Conservation (phyloP, 139 green algal genomes). For the Coelastrella sp. region DNA sequence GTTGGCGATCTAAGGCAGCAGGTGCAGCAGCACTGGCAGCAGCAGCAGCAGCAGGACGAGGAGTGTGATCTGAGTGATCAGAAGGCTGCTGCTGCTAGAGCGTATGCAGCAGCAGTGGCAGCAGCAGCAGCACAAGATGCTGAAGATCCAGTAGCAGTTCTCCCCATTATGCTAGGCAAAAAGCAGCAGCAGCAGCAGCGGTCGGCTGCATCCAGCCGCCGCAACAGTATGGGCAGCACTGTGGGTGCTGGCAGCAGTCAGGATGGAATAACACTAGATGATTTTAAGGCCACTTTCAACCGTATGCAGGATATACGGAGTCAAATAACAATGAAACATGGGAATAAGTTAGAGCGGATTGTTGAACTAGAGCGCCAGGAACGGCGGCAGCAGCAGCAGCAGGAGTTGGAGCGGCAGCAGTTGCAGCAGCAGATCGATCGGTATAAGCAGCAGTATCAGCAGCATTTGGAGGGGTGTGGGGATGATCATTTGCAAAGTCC, state of each 20-base stretch:
- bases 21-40: background rate
- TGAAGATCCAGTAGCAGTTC: background rate
- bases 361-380: background rate
- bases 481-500: background rate
- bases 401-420: background rate
- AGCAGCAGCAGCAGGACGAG: conserved; percentile 17
- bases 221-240: background rate
- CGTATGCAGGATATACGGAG: background rate
- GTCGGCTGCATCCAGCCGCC: background rate
- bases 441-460: background rate
- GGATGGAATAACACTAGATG: background rate
- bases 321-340: conserved; percentile 20
- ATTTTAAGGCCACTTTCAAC: conserved; percentile 8
- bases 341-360: background rate
- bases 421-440: conserved; percentile 10
- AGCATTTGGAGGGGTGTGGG: background rate
- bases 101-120: conserved; percentile 31
- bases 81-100: background rate
- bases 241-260: background rate
- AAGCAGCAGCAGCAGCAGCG: background rate
- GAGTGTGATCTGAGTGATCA: background rate
- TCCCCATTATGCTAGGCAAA: background rate
- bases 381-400: conserved; percentile 6
- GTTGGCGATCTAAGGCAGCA: background rate
- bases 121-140: conserved; percentile 23